Percentiles rank a stretch among this genome's conserved stretches.
phyloP scores from a whole-genome alignment of 192 early-diverging fungal species.

The Powellomyces hirtus region DNA sequence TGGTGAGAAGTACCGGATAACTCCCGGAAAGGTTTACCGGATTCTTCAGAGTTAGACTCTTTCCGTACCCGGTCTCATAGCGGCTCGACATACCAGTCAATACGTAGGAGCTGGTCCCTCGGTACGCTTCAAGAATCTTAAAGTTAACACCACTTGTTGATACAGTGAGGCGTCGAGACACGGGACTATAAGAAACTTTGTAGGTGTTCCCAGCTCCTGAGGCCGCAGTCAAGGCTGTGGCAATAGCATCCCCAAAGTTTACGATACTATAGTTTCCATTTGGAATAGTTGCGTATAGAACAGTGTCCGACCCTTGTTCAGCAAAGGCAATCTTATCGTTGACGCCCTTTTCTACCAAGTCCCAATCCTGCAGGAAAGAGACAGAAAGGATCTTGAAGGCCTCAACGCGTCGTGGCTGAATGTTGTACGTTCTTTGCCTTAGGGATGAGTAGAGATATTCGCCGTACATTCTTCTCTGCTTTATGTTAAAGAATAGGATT shows the following conservation, averaged over 20 bases:
- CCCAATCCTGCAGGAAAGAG: constrained; percentile 18
- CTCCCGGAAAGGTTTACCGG: neutral
- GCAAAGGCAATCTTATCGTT: constrained; percentile 16
- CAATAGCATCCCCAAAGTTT: constrained; percentile 9
- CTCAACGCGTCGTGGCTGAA: neutral
- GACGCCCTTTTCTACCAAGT: neutral
- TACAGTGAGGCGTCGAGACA: neutral
- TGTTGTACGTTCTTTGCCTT: neutral
- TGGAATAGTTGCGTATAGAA: constrained; percentile 6
- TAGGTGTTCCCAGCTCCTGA: too few species aligned
- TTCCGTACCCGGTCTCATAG: neutral
- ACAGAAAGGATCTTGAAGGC: constrained; percentile 12
- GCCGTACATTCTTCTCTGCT: neutral
- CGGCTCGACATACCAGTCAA: neutral
- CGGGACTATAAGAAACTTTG: neutral
- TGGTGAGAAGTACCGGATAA: neutral
- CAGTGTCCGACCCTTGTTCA: neutral
- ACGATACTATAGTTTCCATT: constrained; percentile 3
- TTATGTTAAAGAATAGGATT: too few species aligned
- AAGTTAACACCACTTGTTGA: neutral
- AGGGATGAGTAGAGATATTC: neutral
- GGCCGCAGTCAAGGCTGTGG: too few species aligned
- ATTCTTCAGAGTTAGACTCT: neutral
- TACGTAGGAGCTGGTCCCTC: neutral
- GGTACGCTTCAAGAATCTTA: neutral